Conservation (phyloP, 768 basidiomycete species). For the Rhizopogon vinicolor region DNA sequence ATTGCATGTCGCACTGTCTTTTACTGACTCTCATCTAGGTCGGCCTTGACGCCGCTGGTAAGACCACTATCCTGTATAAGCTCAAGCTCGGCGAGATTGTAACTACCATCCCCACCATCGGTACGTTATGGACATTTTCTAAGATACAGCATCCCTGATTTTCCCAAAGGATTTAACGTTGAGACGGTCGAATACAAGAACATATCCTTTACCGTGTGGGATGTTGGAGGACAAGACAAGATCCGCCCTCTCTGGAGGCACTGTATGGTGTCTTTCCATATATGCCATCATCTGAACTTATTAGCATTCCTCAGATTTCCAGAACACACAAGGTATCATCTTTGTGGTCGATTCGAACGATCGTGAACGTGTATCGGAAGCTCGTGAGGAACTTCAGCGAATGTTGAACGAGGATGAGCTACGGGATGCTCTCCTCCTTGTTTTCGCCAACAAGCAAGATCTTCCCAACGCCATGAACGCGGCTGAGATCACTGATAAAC, state of each 20-base stretch:
- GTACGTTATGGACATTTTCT: conserved; percentile 43
- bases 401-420: conserved; percentile 99
- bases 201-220: conserved; percentile 99
- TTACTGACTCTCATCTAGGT: conserved; percentile 47
- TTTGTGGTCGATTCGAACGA: conserved; percentile 99
- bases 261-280: conserved; percentile 58
- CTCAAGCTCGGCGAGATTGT: conserved; percentile 99
- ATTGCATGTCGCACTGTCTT: conserved; percentile 12
- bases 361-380: conserved; percentile 98
- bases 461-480: conserved; percentile 99
- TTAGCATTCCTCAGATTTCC: conserved; percentile 73
- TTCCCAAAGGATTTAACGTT: conserved; percentile 90
- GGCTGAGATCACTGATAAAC: conserved; percentile 98
- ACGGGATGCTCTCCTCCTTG: conserved; percentile 95
- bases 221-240: conserved; percentile 99
- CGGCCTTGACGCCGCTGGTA: conserved; percentile 98
- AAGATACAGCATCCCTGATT: conserved; percentile 9
- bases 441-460: conserved; percentile 99
- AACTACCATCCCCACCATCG: conserved; percentile 99
- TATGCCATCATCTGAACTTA: conserved; percentile 10
- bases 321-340: conserved; percentile 99
- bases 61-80: conserved; percentile 98
- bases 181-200: conserved; percentile 99
- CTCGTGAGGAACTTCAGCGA: conserved; percentile 97
- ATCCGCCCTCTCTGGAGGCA: conserved; percentile 99